Conservation (phyloP, 2,329 filamentous ascomycete species). For the Cercospora brassicicola region DNA sequence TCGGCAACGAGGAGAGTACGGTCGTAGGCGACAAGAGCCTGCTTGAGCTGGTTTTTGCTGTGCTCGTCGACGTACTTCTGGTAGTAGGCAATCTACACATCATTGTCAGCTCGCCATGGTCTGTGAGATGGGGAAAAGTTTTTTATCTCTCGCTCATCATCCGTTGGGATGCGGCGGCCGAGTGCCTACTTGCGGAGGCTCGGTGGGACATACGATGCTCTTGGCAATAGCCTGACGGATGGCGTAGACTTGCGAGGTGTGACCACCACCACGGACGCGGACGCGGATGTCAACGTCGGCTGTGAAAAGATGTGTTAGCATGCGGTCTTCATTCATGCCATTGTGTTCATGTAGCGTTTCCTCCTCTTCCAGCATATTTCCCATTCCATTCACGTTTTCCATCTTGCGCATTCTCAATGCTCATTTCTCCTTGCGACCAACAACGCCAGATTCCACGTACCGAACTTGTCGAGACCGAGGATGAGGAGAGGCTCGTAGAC, state of each 20-base stretch:
- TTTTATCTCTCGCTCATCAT: conserved; percentile 15
- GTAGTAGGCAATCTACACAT: conserved; percentile 79
- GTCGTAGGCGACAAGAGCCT: conserved; percentile 93
- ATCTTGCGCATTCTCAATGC: background rate
- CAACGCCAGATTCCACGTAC: conserved; percentile 41
- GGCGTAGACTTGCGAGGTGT: conserved; percentile 96
- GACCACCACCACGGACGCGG: conserved; percentile 93
- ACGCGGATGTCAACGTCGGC: conserved; percentile 94
- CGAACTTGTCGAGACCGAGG: conserved; percentile 95
- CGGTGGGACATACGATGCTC: conserved; percentile 63
- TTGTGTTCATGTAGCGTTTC: conserved; percentile 7
- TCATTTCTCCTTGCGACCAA: background rate
- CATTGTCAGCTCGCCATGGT: conserved; percentile 7
- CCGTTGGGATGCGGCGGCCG: conserved; percentile 17
- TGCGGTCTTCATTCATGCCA: conserved; percentile 12
- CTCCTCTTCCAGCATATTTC: background rate
- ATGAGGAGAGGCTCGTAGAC: conserved; percentile 99
- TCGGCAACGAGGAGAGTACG: conserved; percentile 97
- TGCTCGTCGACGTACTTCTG: conserved; percentile 99
- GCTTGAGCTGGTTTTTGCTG: conserved; percentile 99
- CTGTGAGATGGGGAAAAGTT: conserved; percentile 17
- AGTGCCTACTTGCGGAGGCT: conserved; percentile 20
- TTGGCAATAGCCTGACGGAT: conserved; percentile 99
- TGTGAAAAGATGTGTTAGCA: conserved; percentile 35
- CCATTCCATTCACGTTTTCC: background rate